Conservation (phyloP, 2,329 filamentous ascomycete genomes). For the Gliomastix tumulicola region DNA sequence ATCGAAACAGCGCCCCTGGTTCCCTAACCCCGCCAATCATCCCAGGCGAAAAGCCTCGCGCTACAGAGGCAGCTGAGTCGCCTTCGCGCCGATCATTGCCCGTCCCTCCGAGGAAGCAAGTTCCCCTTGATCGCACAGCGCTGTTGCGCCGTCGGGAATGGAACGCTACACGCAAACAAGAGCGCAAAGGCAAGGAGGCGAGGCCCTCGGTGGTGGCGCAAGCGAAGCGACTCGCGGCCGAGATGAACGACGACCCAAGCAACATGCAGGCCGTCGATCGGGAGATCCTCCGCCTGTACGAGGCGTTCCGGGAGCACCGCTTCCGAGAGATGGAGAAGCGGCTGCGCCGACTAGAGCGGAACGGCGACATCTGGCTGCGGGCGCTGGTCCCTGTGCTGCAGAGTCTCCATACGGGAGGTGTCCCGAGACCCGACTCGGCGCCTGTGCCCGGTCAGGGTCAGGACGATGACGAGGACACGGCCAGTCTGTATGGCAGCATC, state of each 20-base stretch:
- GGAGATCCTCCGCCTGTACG: conserved; percentile 28
- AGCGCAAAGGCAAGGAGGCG: conserved; percentile 14
- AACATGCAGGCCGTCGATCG: conserved; percentile 16
- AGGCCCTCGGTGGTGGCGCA: conserved; percentile 11
- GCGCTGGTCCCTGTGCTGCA: conserved; percentile 37
- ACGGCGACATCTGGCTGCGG: conserved; percentile 36
- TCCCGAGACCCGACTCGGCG: background rate
- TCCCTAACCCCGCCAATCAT: background rate
- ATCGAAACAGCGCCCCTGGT: background rate
- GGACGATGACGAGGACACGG: conserved; percentile 11
- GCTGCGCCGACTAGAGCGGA: conserved; percentile 36
- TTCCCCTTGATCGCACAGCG: conserved; percentile 16
- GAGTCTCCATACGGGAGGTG: conserved; percentile 24
- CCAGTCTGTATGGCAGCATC: conserved; percentile 9
- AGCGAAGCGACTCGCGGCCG: conserved; percentile 11
- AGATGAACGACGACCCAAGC: conserved; percentile 14
- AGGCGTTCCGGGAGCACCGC: conserved; percentile 31
- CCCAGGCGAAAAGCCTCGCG: background rate
- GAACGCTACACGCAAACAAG: conserved; percentile 16
- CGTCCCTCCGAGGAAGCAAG: too few relatives aligned
- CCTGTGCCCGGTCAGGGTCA: background rate
- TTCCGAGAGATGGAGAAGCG: conserved; percentile 40
- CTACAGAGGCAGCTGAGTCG: too few relatives aligned
- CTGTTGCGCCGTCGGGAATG: conserved; percentile 24
- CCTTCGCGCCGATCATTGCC: too few relatives aligned